Evolutionary conservation across 2,329 filamentous ascomycete species (phyloP), one percentile per base, ranked within the genome.

Genomic region (Verticillium albo-atrum): DNA sequence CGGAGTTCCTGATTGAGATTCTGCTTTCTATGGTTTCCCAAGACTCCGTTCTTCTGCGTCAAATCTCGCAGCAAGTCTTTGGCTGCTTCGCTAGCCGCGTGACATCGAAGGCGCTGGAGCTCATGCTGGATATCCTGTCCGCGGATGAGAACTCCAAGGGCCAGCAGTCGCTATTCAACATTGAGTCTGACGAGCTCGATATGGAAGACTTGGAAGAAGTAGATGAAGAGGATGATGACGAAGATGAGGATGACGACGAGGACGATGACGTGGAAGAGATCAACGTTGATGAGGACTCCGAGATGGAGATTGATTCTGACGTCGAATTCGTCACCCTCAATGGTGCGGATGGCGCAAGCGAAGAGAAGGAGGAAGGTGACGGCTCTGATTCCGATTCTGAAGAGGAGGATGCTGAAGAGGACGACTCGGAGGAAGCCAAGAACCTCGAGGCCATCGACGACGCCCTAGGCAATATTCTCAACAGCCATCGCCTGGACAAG

Each of bases 41-140:
- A 62, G 90, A 89, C 3, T 97, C 93, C 1, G 86, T 88, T 10
- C 79, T 98, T 56, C 90, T 96, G 78, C 86, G 92, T 30, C 91
- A 93, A 67, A 88, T 96, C 57, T 91, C 92, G 6, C 88, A 94
- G 70, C 90, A 95, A 68, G 92, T 96, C 0, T 98, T 98, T 70
- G 84, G 88, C 26, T 87, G 89, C 1, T 97, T 97, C 71, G 89
- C 91, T 3, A 77, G 84, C 15, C 85, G 91, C 58, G 83, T 98
- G 61, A 92, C 89, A 1, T 79, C 82, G 5, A 85, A 89, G 59
- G 91, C 91, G 0, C 75, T 98, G 58, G 83, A 89, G 60, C 77
- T 85, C 20, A 74, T 86, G 37, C 80, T 79, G 0, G 85, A 91
- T 63, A 88, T 96, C 3, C 79, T 99, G 15, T 81, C 85, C 57